phyloP scores from a whole-genome alignment of 2,329 filamentous ascomycete genomes.

The Phyllachora maydis region DNA sequence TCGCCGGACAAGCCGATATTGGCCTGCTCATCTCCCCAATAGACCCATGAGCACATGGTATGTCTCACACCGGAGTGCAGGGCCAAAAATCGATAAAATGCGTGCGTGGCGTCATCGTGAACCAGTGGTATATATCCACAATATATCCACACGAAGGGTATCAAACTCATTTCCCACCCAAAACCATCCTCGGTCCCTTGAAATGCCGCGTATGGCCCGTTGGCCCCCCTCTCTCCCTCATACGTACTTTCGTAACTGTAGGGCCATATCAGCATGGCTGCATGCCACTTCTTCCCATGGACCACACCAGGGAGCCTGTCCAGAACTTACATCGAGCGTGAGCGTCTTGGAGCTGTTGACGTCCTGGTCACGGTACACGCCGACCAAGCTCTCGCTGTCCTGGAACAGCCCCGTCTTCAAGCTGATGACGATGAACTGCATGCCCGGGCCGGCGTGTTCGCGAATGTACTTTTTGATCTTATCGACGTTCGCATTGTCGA shows the following conservation, averaged over 20 bases:
- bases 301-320: not conserved
- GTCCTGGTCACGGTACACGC: constrained; percentile 86
- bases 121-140: too few species aligned
- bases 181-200: too few species aligned
- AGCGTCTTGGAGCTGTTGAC: constrained; percentile 82
- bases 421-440: constrained; percentile 98
- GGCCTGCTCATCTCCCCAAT: too few species aligned
- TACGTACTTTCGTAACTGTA: constrained; percentile 7
- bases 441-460: constrained; percentile 83
- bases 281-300: too few species aligned
- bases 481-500: constrained; percentile 95
- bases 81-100: too few species aligned
- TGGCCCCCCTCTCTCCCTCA: constrained; percentile 3
- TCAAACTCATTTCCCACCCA: too few species aligned
- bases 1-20: too few species aligned
- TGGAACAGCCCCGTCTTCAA: constrained; percentile 93
- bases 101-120: too few species aligned
- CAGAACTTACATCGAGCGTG: constrained; percentile 77
- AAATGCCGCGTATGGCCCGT: too few species aligned
- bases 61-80: too few species aligned
- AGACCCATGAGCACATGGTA: too few species aligned
- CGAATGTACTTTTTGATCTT: constrained; percentile 93
- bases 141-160: too few species aligned
- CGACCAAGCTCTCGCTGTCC: constrained; percentile 85
- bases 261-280: constrained; percentile 1